A percentile compares a stretch with the other conserved stretches of the same genome.
phyloP scores from a whole-genome alignment of 371 early-diverging fungal genomes.

The Enteropsectra breve region DNA sequence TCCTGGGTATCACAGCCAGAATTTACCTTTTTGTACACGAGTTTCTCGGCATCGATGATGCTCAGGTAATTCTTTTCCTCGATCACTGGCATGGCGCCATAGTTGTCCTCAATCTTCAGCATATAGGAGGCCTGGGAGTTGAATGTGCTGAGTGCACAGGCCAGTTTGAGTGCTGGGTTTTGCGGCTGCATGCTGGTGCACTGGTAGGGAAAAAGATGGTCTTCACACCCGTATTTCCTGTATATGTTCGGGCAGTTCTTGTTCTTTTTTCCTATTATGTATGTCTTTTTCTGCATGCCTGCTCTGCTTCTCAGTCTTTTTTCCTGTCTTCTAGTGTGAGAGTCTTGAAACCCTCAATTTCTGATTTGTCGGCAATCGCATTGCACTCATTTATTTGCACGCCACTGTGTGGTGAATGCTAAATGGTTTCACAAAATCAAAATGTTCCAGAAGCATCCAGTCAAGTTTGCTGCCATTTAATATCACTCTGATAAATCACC shows the following conservation, averaged over 20 bases:
- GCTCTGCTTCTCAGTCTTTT: constrained; percentile 11
- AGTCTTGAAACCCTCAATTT: too few relatives aligned
- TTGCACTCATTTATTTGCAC: too few relatives aligned
- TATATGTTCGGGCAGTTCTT: constrained; percentile 20
- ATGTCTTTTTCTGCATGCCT: constrained; percentile 3
- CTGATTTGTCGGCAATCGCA: too few relatives aligned
- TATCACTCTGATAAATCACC: too few relatives aligned
- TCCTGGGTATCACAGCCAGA: constrained; percentile 4
- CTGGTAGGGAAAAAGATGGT: constrained; percentile 41
- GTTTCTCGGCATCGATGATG: constrained; percentile 1
- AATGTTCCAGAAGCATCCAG: too few relatives aligned
- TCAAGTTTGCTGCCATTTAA: too few relatives aligned
- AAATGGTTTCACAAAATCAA: too few relatives aligned
- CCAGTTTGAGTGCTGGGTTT: constrained; percentile 8
- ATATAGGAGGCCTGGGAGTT: constrained; percentile 10
- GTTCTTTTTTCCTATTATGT: constrained; percentile 24
- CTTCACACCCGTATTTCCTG: constrained; percentile 20
- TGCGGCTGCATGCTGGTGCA: not conserved
- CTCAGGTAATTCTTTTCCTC: constrained; percentile 9
- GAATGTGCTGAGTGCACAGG: constrained; percentile 8
- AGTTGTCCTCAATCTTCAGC: not conserved
- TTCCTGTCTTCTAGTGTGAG: too few relatives aligned
- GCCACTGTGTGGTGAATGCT: too few relatives aligned
- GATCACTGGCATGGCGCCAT: not conserved
- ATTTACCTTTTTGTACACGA: constrained; percentile 1